Conservation (phyloP, 2,329 filamentous ascomycete genomes). For the Microcyclospora pomicola region DNA sequence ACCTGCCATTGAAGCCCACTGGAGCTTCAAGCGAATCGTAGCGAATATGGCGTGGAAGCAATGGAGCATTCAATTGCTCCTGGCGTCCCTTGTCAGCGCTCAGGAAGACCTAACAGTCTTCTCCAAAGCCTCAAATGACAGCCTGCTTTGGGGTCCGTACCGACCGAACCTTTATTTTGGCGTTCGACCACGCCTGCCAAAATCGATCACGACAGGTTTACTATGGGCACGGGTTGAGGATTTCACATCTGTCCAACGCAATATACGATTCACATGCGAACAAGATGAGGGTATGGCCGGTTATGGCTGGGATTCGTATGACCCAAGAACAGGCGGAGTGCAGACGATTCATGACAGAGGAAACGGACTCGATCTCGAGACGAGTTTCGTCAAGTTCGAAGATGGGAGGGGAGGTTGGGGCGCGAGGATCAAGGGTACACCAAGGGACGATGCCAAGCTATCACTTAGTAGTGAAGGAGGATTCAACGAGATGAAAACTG, state of each 20-base stretch:
- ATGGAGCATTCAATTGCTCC: slow-evolving; percentile 11
- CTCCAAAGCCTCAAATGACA: slow-evolving; percentile 53
- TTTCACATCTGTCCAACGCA: slow-evolving; percentile 59
- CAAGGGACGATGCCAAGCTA: slow-evolving; percentile 51
- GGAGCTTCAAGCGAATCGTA: not conserved
- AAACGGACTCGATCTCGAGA: slow-evolving; percentile 82
- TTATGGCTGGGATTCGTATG: slow-evolving; percentile 97
- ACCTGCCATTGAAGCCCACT: not conserved
- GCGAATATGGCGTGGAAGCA: slow-evolving; percentile 11
- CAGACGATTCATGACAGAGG: slow-evolving; percentile 83
- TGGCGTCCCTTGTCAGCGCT: slow-evolving; percentile 10
- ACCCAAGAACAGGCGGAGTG: slow-evolving; percentile 71
- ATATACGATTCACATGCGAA: slow-evolving; percentile 87
- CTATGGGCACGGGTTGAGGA: slow-evolving; percentile 82
- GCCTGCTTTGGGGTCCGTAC: slow-evolving; percentile 91
- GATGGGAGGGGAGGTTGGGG: slow-evolving; percentile 71
- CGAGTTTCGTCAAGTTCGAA: slow-evolving; percentile 84
- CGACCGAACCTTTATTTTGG: slow-evolving; percentile 91
- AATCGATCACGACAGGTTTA: slow-evolving; percentile 68
- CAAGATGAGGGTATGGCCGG: slow-evolving; percentile 87
- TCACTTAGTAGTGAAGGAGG: slow-evolving; percentile 11
- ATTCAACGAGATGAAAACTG: slow-evolving; percentile 49
- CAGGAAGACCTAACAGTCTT: slow-evolving; percentile 16
- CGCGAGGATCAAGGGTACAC: slow-evolving; percentile 68
- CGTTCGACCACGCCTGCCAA: slow-evolving; percentile 64